phyloP scores from a whole-genome alignment of 495 filamentous ascomycete genomes.

The Aspergillus indologenus region DNA sequence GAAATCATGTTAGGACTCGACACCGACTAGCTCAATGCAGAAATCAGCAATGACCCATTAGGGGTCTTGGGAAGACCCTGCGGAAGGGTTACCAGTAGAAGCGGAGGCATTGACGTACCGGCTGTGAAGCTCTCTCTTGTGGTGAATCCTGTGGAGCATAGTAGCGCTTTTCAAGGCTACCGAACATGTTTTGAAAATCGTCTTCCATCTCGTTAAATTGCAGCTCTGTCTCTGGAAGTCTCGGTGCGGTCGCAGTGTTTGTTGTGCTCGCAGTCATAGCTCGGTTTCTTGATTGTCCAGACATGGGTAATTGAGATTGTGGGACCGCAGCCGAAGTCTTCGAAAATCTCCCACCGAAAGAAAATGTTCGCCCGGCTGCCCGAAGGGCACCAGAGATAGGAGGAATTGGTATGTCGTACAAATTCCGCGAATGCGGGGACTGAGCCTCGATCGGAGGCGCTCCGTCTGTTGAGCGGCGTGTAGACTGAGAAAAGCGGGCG shows the following conservation, averaged over 20 bases:
- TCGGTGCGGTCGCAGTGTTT: conserved; percentile 69
- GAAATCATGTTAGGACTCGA: conserved; percentile 17
- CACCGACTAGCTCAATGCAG: neutral
- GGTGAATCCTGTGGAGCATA: conserved; percentile 33
- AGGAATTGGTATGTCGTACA: conserved; percentile 57
- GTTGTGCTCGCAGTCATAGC: conserved; percentile 55
- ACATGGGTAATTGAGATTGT: conserved; percentile 42
- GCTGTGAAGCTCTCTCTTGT: conserved; percentile 13
- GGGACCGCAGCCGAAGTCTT: conserved; percentile 36
- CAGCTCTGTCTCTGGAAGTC: conserved; percentile 58
- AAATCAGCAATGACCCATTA: neutral
- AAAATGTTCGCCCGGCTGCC: conserved; percentile 70
- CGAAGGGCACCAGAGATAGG: conserved; percentile 51
- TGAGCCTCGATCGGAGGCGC: conserved; percentile 54
- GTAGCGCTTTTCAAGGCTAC: conserved; percentile 55
- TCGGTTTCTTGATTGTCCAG: conserved; percentile 42
- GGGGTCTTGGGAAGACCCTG: neutral
- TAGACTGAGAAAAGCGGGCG: conserved; percentile 67
- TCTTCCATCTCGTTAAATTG: conserved; percentile 45
- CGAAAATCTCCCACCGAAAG: conserved; percentile 54
- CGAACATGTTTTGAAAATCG: conserved; percentile 70
- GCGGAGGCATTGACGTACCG: conserved; percentile 18
- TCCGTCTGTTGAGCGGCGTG: conserved; percentile 68
- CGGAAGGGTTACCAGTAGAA: neutral
- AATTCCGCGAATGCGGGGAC: conserved; percentile 46